Base-by-base conservation (phyloP, 495 filamentous ascomycete species). In the Hypoxylon trugodes region DNA sequence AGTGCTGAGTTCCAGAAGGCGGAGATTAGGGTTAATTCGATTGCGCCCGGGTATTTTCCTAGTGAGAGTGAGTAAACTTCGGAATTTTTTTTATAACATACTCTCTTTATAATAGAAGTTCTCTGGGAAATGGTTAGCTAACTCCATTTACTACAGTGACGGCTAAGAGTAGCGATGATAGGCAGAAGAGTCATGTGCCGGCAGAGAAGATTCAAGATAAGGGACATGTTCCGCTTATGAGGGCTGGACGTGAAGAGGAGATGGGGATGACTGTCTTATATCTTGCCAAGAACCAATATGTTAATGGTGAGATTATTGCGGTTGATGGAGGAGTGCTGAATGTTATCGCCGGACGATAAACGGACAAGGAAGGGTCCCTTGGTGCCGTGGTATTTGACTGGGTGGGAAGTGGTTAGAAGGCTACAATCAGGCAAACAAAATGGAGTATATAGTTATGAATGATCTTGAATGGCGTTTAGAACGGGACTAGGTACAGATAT, bases 31-130 rank as follows among this genome's bases (percentile, higher is more conserved):
- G 78, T 80, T 35, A 90, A 90, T 76, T 84, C 84, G 0, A 76
- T 90, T 40, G 83, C 86, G 12, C 87, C 88, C 18, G 89, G 88
- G 4, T 73, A 87, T 59, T 88, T 88, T 56, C 84, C 84, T 6
- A 78, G 73, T 26, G 85, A 88, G 74, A 84, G 64, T 67, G 21
- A 61, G 52, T 51, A 37, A 0, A 26, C 19, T 1, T 24, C 0
- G 4, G 22, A 0, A 3, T 10, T 12, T n/a, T 24, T 9, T 9
- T 33, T 10, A 18, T 10, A 10, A 25, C 8, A 35, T 35, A 6
- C n/a, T 16, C 24, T 15, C 7, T 19, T 41, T n/a, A n/a, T n/a
- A n/a, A n/a, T n/a, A n/a, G n/a, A 7, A 4, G 1, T 32, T 35
- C 30, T 37, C 19, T 28, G 12, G 32, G 21, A 4, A 24, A 13